Evolutionary conservation across 2,329 filamentous ascomycete genomes (phyloP).

Genomic region (Colletotrichum liaoningense): DNA sequence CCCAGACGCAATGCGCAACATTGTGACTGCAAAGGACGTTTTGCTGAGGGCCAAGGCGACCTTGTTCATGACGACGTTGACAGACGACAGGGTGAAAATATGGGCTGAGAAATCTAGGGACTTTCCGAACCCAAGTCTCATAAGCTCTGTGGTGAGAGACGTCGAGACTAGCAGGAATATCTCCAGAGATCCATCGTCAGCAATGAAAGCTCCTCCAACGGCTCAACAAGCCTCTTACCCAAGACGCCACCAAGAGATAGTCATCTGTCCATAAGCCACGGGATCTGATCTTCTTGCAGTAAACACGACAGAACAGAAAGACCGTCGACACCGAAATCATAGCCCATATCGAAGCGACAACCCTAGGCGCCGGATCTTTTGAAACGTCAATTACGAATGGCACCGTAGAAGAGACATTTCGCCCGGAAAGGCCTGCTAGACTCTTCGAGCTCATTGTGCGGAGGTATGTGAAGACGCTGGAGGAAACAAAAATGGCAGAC

Average conservation of each 20-base stretch:
- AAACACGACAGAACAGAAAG: slow-evolving; percentile 37
- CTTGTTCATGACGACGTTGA: slow-evolving; percentile 24
- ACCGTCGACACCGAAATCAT: slow-evolving; percentile 27
- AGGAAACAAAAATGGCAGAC: neutral
- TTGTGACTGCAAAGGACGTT: slow-evolving; percentile 44
- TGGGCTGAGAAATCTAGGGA: slow-evolving; percentile 3
- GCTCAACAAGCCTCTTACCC: slow-evolving; percentile 10
- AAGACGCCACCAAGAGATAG: slow-evolving; percentile 37
- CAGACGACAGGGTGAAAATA: slow-evolving; percentile 22
- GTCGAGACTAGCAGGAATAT: slow-evolving; percentile 20
- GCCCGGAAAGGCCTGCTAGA: neutral
- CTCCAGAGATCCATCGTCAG: neutral
- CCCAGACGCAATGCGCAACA: slow-evolving; percentile 42
- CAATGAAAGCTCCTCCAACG: neutral
- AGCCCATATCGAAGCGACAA: slow-evolving; percentile 31
- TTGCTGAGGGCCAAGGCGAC: slow-evolving; percentile 37
- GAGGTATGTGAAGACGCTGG: neutral
- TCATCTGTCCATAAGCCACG: slow-evolving; percentile 40
- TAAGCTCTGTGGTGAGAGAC: slow-evolving; percentile 25
- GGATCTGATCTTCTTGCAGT: slow-evolving; percentile 37
- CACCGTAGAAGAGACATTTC: neutral
- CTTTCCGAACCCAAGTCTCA: slow-evolving; percentile 30
- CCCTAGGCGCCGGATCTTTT: slow-evolving; percentile 18
- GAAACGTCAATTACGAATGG: slow-evolving; percentile 6
- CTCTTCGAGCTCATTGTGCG: neutral